Evolutionary conservation across 257 asterid species (phyloP), one percentile per base, ranked within the genome.

Genomic region (Lantana camara): DNA sequence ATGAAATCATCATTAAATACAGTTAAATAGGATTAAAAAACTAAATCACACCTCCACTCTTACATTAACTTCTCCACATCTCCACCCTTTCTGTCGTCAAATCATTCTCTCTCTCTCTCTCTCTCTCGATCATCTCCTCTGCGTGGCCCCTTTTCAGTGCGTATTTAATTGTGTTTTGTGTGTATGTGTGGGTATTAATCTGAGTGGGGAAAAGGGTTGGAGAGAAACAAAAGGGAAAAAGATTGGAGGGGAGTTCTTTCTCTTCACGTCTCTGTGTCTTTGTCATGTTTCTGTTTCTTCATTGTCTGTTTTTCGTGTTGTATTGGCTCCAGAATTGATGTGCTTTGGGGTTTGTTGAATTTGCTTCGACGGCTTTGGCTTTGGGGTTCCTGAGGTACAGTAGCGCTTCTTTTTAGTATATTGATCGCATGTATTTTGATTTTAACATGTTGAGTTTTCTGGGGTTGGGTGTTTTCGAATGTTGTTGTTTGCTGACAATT

Each of bases 261-360:
- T 53, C 63, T 60, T 60, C 67, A 74, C 79, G 79, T 74, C 75
- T 63, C 73, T 60, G 47, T 51, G 21, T 41, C 24, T 14, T 40
- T 37, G 29, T 59, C 20, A 15, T 65, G 58, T 8, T 34, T 57
- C 48, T 41, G 16, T 15, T 41, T 41, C n/a, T 14, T 41, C 30
- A 4, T 35, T 45, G 9, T 9, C 44, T 56, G 19, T 30, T 32
- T 21, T 22, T 22, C 24, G 11, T 32, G 10, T 24, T 4, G 9
- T n/a, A 35, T 35, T 58, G 30, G 54, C 12, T 54, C 15, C 4
- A 44, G 46, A 15, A 21, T 73, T 73, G 46, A 24, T 46, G 59
- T 40, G 53, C 12, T 9, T 13, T 54, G 37, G 23, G 65, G 16
- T 34, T 68, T 62, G 52, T 49, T 48, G 24, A 52, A 24, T 1